Base-by-base conservation (phyloP, 306 rosid genomes). In the Oxytropis ochrocephala region DNA sequence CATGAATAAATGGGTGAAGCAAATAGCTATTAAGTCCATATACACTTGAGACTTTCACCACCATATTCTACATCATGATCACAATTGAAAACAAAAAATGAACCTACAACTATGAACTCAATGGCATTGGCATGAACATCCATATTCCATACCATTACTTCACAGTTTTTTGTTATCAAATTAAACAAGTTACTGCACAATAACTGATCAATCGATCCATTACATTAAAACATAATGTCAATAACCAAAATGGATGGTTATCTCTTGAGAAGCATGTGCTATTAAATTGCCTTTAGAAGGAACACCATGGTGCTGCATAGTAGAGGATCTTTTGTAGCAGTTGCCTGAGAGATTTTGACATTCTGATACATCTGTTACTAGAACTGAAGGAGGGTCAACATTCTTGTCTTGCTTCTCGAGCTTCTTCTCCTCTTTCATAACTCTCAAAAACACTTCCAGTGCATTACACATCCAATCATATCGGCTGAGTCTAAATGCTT, bases 391-490 rank as follows among this genome's bases (percentile, higher is more conserved):
- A 35, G 65, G 29, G 11, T 62, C 79, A 3, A 7, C 29, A 10
- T 52, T 38, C 57, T 74, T 75, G 10, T 78, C 76, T 35, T 53
- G 65, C 32, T 52, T 58, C 60, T 64, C 68, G 14, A 12, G 38
- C 12, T 78, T 61, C 35, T n/a, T 72, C 4, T 77, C 85, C 17
- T 79, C 86, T 47, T 4, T 49, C 85, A 91, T 82, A 10, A 85
- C 89, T 76, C 80, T 78, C 13, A 83, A 14, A 77, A 91, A 89
- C 70, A 36, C 80, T 52, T 89, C 82, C 3, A 91, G 79, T 1
- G 97, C 97, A 55, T 68, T 64, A 5, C 89, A 76, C 97, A 91
- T 91, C 97, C 97, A 89, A 30, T 91, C 91, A 21, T 91, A 91
- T 75, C 96, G 93, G 85, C 91, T 69, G 17, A 85, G 89, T 56